Evolutionary conservation across 352 stramenopile genomes (phyloP).

Genomic region (Phytophthora uliginosa): DNA sequence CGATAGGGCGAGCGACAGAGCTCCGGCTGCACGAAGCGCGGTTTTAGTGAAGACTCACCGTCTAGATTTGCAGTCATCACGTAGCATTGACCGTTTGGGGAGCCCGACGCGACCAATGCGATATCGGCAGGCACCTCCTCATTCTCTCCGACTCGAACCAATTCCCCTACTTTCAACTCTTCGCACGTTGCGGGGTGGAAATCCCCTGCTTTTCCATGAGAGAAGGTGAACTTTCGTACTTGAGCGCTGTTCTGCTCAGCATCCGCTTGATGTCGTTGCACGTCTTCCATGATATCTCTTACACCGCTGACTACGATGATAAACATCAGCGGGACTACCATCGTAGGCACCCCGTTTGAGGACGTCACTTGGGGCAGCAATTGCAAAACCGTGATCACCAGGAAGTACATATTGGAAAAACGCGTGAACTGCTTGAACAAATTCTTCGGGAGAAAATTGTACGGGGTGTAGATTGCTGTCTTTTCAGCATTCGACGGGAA

Average conservation of each 20-base stretch:
- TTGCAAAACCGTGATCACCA: constrained; percentile 90
- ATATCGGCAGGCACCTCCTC: constrained; percentile 83
- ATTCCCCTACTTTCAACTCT: constrained; percentile 78
- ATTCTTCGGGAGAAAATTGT: constrained; percentile 79
- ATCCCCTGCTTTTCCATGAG: constrained; percentile 13
- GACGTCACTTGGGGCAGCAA: constrained; percentile 88
- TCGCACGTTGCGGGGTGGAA: constrained; percentile 46
- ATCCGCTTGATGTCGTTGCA: constrained; percentile 81
- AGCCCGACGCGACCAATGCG: constrained; percentile 65
- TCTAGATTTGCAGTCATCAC: constrained; percentile 91
- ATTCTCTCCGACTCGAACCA: constrained; percentile 83
- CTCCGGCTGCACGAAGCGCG: constrained; percentile 61
- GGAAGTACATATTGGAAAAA: constrained; percentile 94
- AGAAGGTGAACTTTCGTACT: constrained; percentile 37
- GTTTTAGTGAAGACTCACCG: constrained; percentile 92
- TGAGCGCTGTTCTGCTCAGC: constrained; percentile 61
- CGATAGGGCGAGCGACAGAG: constrained; percentile 36
- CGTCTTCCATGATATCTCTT: constrained; percentile 86
- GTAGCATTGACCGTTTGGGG: constrained; percentile 72
- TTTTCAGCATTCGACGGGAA: constrained; percentile 65
- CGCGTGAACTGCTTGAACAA: constrained; percentile 85
- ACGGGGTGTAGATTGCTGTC: constrained; percentile 67
- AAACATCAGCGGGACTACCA: constrained; percentile 85
- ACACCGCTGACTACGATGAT: constrained; percentile 88
- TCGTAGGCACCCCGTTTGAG: constrained; percentile 83